Percentiles rank a stretch among this genome's conserved stretches.
Conservation (phyloP, 306 rosid species). For the Prinsepia uniflora region DNA sequence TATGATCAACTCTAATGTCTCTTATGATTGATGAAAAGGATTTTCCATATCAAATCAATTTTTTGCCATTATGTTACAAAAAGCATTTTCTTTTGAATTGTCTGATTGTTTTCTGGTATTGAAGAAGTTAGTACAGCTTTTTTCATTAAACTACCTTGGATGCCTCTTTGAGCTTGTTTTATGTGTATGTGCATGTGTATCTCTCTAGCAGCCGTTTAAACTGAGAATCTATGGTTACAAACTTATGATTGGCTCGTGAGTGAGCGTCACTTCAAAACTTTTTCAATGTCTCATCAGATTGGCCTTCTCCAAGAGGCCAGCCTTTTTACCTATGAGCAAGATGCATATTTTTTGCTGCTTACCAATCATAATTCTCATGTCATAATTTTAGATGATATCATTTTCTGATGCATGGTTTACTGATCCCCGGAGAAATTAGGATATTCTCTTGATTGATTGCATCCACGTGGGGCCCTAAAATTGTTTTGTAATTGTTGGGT, state of each 20-base stretch:
- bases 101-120: not conserved
- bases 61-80: not conserved
- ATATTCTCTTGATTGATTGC: slow-evolving; percentile 20
- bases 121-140: not conserved
- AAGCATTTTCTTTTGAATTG: not conserved
- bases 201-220: not conserved
- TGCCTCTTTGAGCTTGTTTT: not conserved
- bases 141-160: not conserved
- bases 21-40: not conserved
- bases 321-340: not conserved
- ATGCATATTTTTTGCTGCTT: not conserved
- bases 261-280: not conserved
- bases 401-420: not conserved
- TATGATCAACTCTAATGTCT: not conserved
- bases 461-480: slow-evolving; percentile 20
- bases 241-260: not conserved
- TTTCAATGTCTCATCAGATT: not conserved
- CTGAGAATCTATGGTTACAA: not conserved
- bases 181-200: no score
- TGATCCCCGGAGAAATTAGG: slow-evolving; percentile 1
- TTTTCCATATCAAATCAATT: not conserved
- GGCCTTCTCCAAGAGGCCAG: slow-evolving; percentile 18
- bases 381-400: not conserved
- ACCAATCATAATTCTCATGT: not conserved
- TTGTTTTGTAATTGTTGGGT: slow-evolving; percentile 19